Evolutionary conservation across 106 monocot species (phyloP).

Genomic region (Dendrobium huoshanense): DNA sequence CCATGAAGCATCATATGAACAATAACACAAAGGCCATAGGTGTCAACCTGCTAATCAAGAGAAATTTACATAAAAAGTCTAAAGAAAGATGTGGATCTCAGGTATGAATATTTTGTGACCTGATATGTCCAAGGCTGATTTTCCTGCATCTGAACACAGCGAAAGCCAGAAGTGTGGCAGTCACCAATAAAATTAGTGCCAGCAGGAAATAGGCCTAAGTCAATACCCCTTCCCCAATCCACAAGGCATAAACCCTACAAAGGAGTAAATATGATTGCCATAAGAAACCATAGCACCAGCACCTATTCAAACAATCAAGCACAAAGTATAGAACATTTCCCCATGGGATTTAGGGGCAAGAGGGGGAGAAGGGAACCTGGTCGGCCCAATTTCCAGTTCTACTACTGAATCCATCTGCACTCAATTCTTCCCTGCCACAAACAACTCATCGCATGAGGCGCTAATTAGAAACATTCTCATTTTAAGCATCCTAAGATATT

Average conservation of each 20-base stretch:
- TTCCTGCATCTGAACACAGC: constrained; percentile 88
- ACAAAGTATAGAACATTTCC: too few relatives aligned
- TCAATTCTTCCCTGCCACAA: constrained; percentile 43
- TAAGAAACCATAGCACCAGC: background rate
- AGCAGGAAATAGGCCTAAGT: constrained; percentile 55
- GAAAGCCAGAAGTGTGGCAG: constrained; percentile 77
- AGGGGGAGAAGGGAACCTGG: constrained; percentile 33
- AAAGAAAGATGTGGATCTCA: background rate
- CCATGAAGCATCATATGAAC: constrained; percentile 98
- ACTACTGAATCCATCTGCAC: constrained; percentile 38
- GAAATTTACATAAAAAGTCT: background rate
- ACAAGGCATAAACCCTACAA: constrained; percentile 93
- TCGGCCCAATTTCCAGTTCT: constrained; percentile 56
- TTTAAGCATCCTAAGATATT: background rate
- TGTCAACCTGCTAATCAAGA: constrained; percentile 57
- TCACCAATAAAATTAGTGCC: constrained; percentile 59
- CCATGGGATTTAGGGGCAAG: too few relatives aligned
- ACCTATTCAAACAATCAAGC: too few relatives aligned
- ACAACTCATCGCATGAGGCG: background rate
- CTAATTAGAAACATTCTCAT: background rate
- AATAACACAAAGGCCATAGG: constrained; percentile 80
- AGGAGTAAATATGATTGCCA: background rate
- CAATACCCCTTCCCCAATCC: constrained; percentile 93
- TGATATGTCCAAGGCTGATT: constrained; percentile 73
- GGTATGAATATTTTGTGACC: constrained; percentile 17